phyloP scores from a whole-genome alignment of 108 stramenopile genomes.

The Schizochytrium sp. region DNA sequence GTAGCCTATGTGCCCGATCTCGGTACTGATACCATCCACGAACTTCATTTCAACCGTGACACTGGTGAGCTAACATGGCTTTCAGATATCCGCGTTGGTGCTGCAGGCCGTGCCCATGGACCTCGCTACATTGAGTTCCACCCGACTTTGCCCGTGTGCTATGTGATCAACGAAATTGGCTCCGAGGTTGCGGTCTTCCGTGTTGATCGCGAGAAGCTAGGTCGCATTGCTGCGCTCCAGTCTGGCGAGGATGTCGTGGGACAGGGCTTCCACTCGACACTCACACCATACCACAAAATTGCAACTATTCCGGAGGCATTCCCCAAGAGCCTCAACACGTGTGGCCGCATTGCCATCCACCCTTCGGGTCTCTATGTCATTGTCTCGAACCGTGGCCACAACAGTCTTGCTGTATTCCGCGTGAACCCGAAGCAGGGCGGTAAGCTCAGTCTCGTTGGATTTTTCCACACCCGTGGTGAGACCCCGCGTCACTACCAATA shows the following conservation, averaged over 20 bases:
- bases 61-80: conserved; percentile 80
- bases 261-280: conserved; percentile 82
- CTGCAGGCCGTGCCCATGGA: conserved; percentile 88
- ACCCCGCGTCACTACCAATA: conserved; percentile 95
- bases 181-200: conserved; percentile 86
- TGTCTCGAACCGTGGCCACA: conserved; percentile 94
- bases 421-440: conserved; percentile 83
- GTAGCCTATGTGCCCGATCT: conserved; percentile 90
- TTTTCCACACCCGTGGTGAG: conserved; percentile 91
- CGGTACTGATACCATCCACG: conserved; percentile 87
- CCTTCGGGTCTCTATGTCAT: conserved; percentile 87
- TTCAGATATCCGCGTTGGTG: conserved; percentile 82
- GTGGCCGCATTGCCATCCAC: conserved; percentile 88
- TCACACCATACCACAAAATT: conserved; percentile 86
- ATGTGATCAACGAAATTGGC: conserved; percentile 87
- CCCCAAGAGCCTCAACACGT: conserved; percentile 89
- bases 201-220: conserved; percentile 80
- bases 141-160: conserved; percentile 84
- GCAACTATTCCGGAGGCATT: conserved; percentile 89
- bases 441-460: conserved; percentile 82
- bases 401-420: conserved; percentile 87
- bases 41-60: conserved; percentile 81
- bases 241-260: conserved; percentile 78
- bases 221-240: conserved; percentile 81
- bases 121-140: conserved; percentile 91